Evolutionary conservation across 306 rosid species (phyloP).

Genomic region (Biancaea sappan): DNA sequence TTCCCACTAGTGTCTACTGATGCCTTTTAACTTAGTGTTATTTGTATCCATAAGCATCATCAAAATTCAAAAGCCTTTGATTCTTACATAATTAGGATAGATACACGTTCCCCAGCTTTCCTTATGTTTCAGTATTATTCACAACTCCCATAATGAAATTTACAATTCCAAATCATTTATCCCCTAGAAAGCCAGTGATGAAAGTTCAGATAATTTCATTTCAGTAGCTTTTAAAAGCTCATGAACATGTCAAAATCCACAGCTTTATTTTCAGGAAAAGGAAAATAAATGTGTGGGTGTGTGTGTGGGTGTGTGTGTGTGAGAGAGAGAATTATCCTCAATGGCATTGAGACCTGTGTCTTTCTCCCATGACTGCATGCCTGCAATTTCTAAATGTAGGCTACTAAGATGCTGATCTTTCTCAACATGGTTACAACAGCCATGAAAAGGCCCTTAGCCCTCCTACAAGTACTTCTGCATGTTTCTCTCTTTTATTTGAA

Average conservation of each 20-base stretch:
- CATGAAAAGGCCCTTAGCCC: neutral
- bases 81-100: neutral
- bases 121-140: neutral
- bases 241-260: conserved; percentile 16
- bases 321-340: neutral
- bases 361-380: neutral
- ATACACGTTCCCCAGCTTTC: neutral
- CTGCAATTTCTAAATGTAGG: neutral
- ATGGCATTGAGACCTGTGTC: neutral
- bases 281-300: too few relatives aligned
- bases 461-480: neutral
- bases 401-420: neutral
- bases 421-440: neutral
- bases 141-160: neutral
- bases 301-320: too few relatives aligned
- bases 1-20: neutral
- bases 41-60: too few relatives aligned
- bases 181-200: neutral
- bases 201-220: neutral
- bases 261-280: too few relatives aligned
- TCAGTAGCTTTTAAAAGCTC: neutral
- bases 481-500: conserved; percentile 3
- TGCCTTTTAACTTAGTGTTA: neutral
- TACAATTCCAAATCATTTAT: neutral
- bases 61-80: neutral